Evolutionary conservation across 768 basidiomycete species (phyloP), one percentile per base, ranked within the genome.

Genomic region (Mycena kentingensis): DNA sequence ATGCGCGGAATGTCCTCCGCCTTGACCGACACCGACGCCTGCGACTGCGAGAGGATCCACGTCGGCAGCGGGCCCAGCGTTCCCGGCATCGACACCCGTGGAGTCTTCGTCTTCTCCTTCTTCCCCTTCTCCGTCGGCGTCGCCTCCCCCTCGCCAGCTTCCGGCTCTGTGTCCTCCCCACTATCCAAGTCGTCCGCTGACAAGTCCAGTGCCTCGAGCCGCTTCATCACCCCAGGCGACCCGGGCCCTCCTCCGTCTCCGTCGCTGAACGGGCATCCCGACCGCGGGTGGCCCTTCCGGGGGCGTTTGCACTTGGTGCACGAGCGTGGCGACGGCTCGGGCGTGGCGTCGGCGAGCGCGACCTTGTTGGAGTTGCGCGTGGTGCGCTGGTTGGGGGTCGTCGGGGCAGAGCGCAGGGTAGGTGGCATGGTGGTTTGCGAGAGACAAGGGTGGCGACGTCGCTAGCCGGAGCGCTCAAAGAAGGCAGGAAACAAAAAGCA

Each of bases 41-140:
- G 55, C 19, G 59, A 55, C n/a, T 53, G 38, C 28, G 61, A 52
- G 28, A 54, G 68, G 41, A 63, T 57, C 49, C 68, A 70, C 38
- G 71, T 75, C 52, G 76, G 68, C 21, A 80, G 75, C 16, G 83
- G 81, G 0, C 63, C 61, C 12, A 85, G 70, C 2, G 83, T 78
- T 39, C 84, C 77, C 2, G 84, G 84, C 84, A 85, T 85, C 36
- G 42, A 44, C 24, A 25, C 38, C 0, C n/a, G 21, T 26, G 12
- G 24, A 10, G 10, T 10, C 36, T 5, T 25, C 16, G 4, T 28
- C n/a, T 5, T 18, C 36, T 37, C 19, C 13, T 11, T 29, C 37
- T 25, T 39, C 19, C n/a, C 12, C 24, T 42, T 5, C 6, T 5
- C 29, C 18, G 34, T 18, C 16, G 16, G 13, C 10, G 19, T 29